Conservation (phyloP, 192 early-diverging fungal genomes). For the Gaertneriomyces sp. region DNA sequence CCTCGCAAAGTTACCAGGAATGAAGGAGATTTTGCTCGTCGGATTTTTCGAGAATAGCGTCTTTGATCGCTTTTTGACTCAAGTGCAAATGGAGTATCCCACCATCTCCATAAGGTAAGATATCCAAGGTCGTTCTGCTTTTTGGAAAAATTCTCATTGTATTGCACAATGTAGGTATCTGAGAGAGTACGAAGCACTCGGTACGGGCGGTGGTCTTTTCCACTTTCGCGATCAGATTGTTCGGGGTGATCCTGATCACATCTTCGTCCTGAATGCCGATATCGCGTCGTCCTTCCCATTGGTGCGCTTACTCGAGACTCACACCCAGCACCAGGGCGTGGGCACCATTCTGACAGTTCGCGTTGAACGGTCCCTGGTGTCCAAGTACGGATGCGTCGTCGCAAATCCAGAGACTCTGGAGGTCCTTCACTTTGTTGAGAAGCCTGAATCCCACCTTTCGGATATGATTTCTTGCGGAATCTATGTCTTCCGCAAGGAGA, state of each 20-base stretch:
- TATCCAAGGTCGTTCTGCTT: not conserved
- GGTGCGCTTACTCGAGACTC: constrained; percentile 76
- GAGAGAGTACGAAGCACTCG: constrained; percentile 94
- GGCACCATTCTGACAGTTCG: constrained; percentile 90
- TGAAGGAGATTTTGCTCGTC: constrained; percentile 91
- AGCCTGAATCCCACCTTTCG: constrained; percentile 93
- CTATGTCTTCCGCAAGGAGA: constrained; percentile 84
- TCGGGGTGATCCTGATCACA: constrained; percentile 81
- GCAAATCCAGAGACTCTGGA: constrained; percentile 82
- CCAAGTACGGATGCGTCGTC: constrained; percentile 91
- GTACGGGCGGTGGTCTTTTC: constrained; percentile 95
- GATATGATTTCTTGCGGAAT: constrained; percentile 94
- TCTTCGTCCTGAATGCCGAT: constrained; percentile 97
- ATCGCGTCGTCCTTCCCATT: constrained; percentile 94
- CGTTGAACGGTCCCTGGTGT: constrained; percentile 71
- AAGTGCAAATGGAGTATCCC: constrained; percentile 84
- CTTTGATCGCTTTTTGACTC: constrained; percentile 84
- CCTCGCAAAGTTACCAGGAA: constrained; percentile 77
- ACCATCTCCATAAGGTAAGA: constrained; percentile 75
- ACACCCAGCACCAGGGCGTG: constrained; percentile 74
- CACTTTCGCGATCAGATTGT: constrained; percentile 99
- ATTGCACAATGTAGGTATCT: constrained; percentile 68
- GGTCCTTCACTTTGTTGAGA: constrained; percentile 97
- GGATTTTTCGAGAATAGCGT: constrained; percentile 97
- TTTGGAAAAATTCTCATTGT: not conserved